Conservation (phyloP, 768 basidiomycete genomes). For the Boletus insuetus region DNA sequence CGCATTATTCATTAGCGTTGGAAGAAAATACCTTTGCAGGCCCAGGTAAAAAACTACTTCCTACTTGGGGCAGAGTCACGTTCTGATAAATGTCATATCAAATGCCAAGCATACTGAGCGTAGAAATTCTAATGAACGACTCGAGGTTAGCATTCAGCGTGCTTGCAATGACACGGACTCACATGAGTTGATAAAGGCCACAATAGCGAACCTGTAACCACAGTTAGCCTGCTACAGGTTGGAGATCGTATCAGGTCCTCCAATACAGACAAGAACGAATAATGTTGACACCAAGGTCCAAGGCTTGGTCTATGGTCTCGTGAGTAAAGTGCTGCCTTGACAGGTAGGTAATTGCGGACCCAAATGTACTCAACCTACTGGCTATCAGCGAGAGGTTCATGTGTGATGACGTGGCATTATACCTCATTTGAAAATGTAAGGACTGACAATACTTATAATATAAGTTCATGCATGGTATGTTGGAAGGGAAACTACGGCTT, state of each 20-base stretch:
- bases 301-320: background rate
- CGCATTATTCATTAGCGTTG: background rate
- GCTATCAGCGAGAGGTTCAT: background rate
- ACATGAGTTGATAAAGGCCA: conserved; percentile 4
- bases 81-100: background rate
- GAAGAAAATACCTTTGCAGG: background rate
- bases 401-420: background rate
- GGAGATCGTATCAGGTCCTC: no score
- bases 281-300: conserved; percentile 7
- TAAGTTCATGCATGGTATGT: background rate
- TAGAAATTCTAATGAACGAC: background rate
- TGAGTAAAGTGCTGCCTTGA: background rate
- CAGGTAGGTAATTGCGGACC: background rate
- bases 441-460: background rate
- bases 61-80: background rate
- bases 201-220: conserved; percentile 5
- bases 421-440: conserved; percentile 13
- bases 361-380: conserved; percentile 11
- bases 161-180: background rate
- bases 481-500: background rate
- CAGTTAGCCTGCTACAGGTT: no score
- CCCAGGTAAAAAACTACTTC: background rate
- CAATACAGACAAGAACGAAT: conserved; percentile 3
- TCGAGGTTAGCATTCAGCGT: background rate
- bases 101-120: background rate